Base-by-base conservation (phyloP, 1,284 basidiomycete species). In the Salmacisia buchloeana region DNA sequence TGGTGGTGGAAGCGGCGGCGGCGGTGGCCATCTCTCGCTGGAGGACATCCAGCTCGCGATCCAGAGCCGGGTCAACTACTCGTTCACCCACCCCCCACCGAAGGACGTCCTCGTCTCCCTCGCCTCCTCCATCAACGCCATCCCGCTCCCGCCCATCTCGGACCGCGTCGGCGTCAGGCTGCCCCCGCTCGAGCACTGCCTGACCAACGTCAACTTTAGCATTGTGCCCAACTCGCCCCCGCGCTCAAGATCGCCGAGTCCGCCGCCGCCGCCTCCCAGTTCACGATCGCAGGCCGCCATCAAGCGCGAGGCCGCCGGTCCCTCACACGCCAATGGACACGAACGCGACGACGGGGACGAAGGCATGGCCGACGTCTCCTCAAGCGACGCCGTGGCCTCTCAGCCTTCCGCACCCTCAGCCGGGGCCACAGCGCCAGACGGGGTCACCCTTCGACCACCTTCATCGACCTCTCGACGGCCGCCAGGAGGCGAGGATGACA, bases 141-240 rank as follows among this genome's bases (percentile, higher is more conserved):
- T 86, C 33, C 92, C 94, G 0, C 85, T 98, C 3, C 94, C 94
- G 2, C 83, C 91, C 2, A 89, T 97, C 10, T 90, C 90, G n/a
- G 94, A 97, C 82, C 88, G 92, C 1, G 97, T 96, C 81, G 94
- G 94, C 36, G 86, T 97, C 56, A 88, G 93, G 23, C 83, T 97
- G 23, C 94, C 94, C 0, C 88, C 89, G 2, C 77, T 86, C 12
- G 82, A 86, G 29, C 91, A 97, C 43, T 89, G 92, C 62, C 85
- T 98, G 38, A 91, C 92, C 12, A 85, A 90, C 23, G 87, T 96
- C 69, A 91, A 96, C 82, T 98, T 97, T 82, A 88, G 92, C 73
- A 85, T 97, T 71, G 85, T 96, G 0, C 93, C 94, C 7, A 92
- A 92, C 79, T 86, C 88, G 73, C 86, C 90, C 15, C 87, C 89